Percentiles rank a stretch among this genome's conserved stretches.
phyloP scores from a whole-genome alignment of 2,329 filamentous ascomycete species.

The Eurotiales sp. region DNA sequence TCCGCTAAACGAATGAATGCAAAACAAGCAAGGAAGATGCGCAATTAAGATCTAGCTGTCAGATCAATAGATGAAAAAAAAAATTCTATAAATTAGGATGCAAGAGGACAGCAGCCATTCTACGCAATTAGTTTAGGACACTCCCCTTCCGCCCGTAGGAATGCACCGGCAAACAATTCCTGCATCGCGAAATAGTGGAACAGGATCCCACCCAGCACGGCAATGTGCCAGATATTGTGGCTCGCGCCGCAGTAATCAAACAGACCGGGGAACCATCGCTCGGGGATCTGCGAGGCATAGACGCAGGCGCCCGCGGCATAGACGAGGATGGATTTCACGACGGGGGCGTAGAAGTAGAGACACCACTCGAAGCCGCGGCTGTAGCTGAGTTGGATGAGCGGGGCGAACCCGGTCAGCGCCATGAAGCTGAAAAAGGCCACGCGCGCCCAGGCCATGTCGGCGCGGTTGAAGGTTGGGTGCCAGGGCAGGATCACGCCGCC shows the following conservation, averaged over 20 bases:
- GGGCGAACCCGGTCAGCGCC: slow-evolving; percentile 82
- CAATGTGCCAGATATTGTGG: slow-evolving; percentile 97
- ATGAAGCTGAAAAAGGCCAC: slow-evolving; percentile 89
- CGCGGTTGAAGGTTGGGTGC: slow-evolving; percentile 90
- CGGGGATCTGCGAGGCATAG: slow-evolving; percentile 88
- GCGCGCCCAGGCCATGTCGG: slow-evolving; percentile 88
- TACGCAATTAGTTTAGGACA: slow-evolving; percentile 23
- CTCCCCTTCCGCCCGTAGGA: slow-evolving; percentile 59
- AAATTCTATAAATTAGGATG: too few relatives aligned
- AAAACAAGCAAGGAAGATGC: too few relatives aligned
- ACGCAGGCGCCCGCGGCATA: slow-evolving; percentile 81
- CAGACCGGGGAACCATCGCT: slow-evolving; percentile 85
- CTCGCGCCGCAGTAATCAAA: slow-evolving; percentile 95
- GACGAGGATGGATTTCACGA: slow-evolving; percentile 79
- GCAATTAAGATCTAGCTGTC: too few relatives aligned
- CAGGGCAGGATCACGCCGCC: slow-evolving; percentile 89
- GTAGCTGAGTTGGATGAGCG: slow-evolving; percentile 75
- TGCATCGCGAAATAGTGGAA: slow-evolving; percentile 98
- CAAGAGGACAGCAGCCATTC: too few relatives aligned
- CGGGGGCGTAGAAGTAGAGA: slow-evolving; percentile 82
- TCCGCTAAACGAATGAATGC: too few relatives aligned
- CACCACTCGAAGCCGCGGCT: slow-evolving; percentile 77
- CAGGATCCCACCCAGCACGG: slow-evolving; percentile 90
- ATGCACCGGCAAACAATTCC: slow-evolving; percentile 79
- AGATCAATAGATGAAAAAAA: too few relatives aligned